These are phyloP conservation scores for Colletotrichum tamarilloi DNA, from an alignment of 2,329 filamentous ascomycete genomes.

Conservation along the genomic window DNA sequence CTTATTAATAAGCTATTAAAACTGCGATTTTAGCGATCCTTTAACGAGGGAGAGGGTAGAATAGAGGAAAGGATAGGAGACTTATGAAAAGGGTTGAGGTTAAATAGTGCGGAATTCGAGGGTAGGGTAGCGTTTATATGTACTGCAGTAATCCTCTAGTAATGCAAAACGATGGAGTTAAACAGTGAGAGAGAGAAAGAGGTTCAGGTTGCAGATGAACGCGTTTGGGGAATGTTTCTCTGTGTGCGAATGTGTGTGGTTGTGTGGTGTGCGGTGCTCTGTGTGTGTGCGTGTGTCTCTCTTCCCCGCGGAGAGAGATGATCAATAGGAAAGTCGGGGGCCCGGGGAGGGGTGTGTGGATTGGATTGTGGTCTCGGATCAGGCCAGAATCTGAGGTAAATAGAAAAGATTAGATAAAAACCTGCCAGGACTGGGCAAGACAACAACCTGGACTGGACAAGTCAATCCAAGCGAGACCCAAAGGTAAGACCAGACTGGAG, in stretches of 20 bases:
- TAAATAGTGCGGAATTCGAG: too few relatives aligned
- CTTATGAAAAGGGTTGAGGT: too few relatives aligned
- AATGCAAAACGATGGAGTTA: too few relatives aligned
- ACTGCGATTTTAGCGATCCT: too few relatives aligned
- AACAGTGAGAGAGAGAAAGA: constrained; percentile 13
- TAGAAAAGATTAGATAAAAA: neutral
- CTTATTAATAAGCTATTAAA: too few relatives aligned
- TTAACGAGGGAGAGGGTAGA: too few relatives aligned
- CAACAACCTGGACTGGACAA: neutral
- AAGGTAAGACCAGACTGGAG: neutral
- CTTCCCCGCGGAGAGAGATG: constrained; percentile 1
- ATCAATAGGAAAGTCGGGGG: constrained; percentile 3
- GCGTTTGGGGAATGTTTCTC: constrained; percentile 18
- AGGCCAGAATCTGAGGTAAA: neutral
- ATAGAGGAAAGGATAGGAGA: too few relatives aligned
- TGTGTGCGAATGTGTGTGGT: neutral
- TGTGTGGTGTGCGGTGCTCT: neutral
- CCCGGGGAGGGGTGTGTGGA: constrained; percentile 1
- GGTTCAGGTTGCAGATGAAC: constrained; percentile 19
- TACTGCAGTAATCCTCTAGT: too few relatives aligned
- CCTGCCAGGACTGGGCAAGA: neutral
- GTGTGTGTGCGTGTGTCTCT: neutral
- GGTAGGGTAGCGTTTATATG: too few relatives aligned
- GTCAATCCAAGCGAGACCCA: neutral
- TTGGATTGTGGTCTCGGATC: constrained; percentile 16